These are phyloP conservation scores for Pseudogymnoascus pannorum DNA, from an alignment of 2,329 filamentous ascomycete genomes.

Conservation along the genomic window DNA sequence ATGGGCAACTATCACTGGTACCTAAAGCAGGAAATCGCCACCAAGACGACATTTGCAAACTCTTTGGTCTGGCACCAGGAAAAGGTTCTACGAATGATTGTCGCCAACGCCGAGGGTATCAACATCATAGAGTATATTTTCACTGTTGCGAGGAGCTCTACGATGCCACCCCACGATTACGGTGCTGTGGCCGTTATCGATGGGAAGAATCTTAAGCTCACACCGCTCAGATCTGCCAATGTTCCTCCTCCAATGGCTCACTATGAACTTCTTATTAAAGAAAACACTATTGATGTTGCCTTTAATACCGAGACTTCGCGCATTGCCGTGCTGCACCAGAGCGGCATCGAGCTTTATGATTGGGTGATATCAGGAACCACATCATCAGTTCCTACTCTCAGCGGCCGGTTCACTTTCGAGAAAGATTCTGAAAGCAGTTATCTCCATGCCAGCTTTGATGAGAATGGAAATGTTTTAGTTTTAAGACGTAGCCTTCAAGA, in stretches of 20 bases:
- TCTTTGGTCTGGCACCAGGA: slow-evolving; percentile 71
- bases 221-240: slow-evolving; percentile 75
- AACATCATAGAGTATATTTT: slow-evolving; percentile 62
- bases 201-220: slow-evolving; percentile 71
- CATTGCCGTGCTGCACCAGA: slow-evolving; percentile 65
- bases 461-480: not conserved
- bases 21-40: slow-evolving; percentile 74
- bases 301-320: slow-evolving; percentile 58
- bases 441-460: not conserved
- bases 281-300: slow-evolving; percentile 64
- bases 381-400: slow-evolving; percentile 37
- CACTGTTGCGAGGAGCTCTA: slow-evolving; percentile 60
- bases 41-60: slow-evolving; percentile 29
- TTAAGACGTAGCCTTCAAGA: not conserved
- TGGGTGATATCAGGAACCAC: slow-evolving; percentile 58
- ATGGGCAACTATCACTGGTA: slow-evolving; percentile 98
- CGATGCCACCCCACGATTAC: slow-evolving; percentile 63
- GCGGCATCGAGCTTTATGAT: slow-evolving; percentile 59
- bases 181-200: slow-evolving; percentile 81
- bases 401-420: slow-evolving; percentile 34
- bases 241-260: slow-evolving; percentile 90
- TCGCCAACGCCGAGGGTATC: slow-evolving; percentile 43
- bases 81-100: slow-evolving; percentile 62
- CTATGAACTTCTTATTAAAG: slow-evolving; percentile 58
- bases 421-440: slow-evolving; percentile 17